A percentile compares a stretch with the other conserved stretches of the same genome.
phyloP scores from a whole-genome alignment of 2,329 filamentous ascomycete genomes.

The Fusarium sp. region DNA sequence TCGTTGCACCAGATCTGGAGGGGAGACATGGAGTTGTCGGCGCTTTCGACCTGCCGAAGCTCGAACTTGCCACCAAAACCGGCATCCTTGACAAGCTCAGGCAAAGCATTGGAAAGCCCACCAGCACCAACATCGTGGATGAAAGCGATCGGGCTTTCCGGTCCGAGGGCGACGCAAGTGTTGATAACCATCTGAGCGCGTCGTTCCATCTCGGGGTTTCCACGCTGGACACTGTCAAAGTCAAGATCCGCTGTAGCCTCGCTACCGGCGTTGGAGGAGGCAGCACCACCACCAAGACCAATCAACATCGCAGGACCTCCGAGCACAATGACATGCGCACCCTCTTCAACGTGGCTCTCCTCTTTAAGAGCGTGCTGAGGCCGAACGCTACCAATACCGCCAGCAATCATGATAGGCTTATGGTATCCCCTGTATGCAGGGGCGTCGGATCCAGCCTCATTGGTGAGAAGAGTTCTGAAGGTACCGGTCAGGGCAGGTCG shows the following conservation, averaged over 20 bases:
- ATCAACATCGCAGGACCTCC: slow-evolving; percentile 98
- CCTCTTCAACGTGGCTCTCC: slow-evolving; percentile 80
- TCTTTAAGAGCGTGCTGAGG: slow-evolving; percentile 93
- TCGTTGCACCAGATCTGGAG: slow-evolving; percentile 97
- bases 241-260: slow-evolving; percentile 93
- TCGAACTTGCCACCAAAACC: slow-evolving; percentile 93
- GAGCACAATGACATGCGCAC: slow-evolving; percentile 92
- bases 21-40: slow-evolving; percentile 92
- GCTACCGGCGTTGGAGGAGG: slow-evolving; percentile 89
- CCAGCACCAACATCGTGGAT: slow-evolving; percentile 98
- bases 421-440: slow-evolving; percentile 90
- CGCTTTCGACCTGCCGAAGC: slow-evolving; percentile 91
- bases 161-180: slow-evolving; percentile 86
- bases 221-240: slow-evolving; percentile 96
- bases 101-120: slow-evolving; percentile 80
- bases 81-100: slow-evolving; percentile 87
- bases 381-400: slow-evolving; percentile 91
- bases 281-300: slow-evolving; percentile 93
- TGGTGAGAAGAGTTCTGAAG: slow-evolving; percentile 87
- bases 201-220: slow-evolving; percentile 96
- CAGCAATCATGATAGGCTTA: slow-evolving; percentile 98
- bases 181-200: slow-evolving; percentile 99
- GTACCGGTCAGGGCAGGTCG: slow-evolving; percentile 89
- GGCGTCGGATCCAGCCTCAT: slow-evolving; percentile 60
- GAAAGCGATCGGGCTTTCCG: slow-evolving; percentile 90